Conservation (phyloP, 331 rosid species). For the Telfairia occidentalis region DNA sequence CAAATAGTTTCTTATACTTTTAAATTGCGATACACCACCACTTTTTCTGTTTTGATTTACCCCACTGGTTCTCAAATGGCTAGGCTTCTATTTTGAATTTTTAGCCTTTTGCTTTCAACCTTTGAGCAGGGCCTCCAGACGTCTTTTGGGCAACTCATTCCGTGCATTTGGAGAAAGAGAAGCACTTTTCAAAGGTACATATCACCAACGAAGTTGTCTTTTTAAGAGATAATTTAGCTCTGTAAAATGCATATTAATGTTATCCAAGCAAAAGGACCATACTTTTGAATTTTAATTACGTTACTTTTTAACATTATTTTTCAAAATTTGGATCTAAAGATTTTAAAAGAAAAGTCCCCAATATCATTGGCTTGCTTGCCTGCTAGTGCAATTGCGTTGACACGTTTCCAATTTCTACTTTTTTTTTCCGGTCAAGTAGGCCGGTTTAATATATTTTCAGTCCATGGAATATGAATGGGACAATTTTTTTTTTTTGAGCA, state of each 20-base stretch:
- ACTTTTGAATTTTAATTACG: background rate
- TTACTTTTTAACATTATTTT: background rate
- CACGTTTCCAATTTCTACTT: background rate
- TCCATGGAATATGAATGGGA: background rate
- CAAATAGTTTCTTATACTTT: background rate
- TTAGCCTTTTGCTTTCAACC: background rate
- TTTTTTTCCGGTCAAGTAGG: background rate
- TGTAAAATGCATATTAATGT: background rate
- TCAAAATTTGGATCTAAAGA: background rate
- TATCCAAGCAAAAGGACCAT: background rate
- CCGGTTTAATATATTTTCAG: background rate
- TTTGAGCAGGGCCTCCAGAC: background rate
- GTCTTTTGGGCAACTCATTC: background rate
- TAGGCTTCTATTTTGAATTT: background rate
- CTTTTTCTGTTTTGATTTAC: background rate
- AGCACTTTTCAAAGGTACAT: background rate
- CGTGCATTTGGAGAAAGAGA: background rate
- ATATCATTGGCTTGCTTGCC: background rate
- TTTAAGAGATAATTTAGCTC: background rate
- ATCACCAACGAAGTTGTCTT: background rate
- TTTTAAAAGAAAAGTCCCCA: background rate
- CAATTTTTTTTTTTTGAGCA: too few species aligned
- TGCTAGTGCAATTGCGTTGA: background rate
- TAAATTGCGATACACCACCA: background rate
- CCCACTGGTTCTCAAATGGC: too few species aligned